Evolutionary conservation across 139 green algal genomes (phyloP), one percentile per base, ranked within the genome.

Genomic region (Diplosphaera chodatii): DNA sequence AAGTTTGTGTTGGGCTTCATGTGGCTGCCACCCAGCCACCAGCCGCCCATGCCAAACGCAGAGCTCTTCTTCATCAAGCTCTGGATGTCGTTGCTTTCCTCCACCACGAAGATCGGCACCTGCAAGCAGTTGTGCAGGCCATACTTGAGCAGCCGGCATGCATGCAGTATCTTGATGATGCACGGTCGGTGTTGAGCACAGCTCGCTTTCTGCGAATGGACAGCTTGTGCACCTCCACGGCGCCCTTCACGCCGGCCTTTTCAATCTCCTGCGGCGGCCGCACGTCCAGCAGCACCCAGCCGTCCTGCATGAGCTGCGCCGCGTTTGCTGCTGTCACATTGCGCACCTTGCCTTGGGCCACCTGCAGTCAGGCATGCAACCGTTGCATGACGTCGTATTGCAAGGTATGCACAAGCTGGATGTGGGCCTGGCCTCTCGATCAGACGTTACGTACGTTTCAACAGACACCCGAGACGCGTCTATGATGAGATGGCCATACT

Each of bases 21-120:
- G 85, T 97, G 91, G 4, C 74, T 82, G 59, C 89, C 88, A 48
- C 92, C 92, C 69, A 96, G 80, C 92, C 92, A 97, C 91, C 90
- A 96, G 68, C 91, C 90, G 66, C 91, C 86, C 84, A 95, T 95
- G 77, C 87, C 87, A 66, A 95, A 88, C 33, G 87, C 84, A 18
- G 85, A 83, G 3, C 74, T 66, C 63, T 88, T 71, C 85, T 96
- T 96, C 16, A 96, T 71, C 6, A 97, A 68, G 8, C 68, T 78
- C 13, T 56, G 64, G 23, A 80, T 1, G 56, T 72, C 74, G 18
- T 76, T 72, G 5, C 74, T 68, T 23, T 85, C 68, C 63, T 97
- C 92, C 2, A 70, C 59, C 18, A 94, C 63, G 77, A 89, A 96
- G 25, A 96, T 71, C 6, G 91, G 91, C 20, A 96, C 67, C 55